Evolutionary conservation across 2,329 filamentous ascomycete genomes (phyloP).

Genomic region (Botryotinia calthae): DNA sequence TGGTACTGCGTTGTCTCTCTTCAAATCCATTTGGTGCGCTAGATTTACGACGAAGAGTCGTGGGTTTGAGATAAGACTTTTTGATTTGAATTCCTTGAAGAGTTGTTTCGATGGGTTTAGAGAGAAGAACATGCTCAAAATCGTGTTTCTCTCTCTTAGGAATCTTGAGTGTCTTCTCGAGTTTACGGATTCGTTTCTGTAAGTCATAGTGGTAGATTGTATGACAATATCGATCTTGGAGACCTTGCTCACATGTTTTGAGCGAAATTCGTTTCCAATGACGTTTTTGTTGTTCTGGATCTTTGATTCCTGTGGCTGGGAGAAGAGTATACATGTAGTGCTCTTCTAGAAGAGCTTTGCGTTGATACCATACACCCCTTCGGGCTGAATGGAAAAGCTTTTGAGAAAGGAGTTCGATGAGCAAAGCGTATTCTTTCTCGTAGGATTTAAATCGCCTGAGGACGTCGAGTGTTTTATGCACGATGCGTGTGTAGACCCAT

Average conservation of each 20-base stretch:
- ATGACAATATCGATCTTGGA: constrained; percentile 87
- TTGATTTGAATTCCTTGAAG: constrained; percentile 78
- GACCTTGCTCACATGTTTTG: constrained; percentile 77
- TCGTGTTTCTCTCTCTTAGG: constrained; percentile 87
- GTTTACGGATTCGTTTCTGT: constrained; percentile 87
- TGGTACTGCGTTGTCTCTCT: constrained; percentile 50
- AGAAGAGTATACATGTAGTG: constrained; percentile 77
- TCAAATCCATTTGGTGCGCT: constrained; percentile 23
- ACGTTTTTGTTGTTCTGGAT: constrained; percentile 66
- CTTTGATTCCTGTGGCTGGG: constrained; percentile 26
- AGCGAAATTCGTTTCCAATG: constrained; percentile 78
- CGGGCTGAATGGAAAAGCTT: constrained; percentile 80
- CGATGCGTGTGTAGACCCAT: constrained; percentile 89
- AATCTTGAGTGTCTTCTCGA: constrained; percentile 80
- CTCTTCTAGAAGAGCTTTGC: constrained; percentile 90
- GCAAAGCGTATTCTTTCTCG: constrained; percentile 68
- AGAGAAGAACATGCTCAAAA: constrained; percentile 80
- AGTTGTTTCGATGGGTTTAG: constrained; percentile 70
- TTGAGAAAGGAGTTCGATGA: constrained; percentile 75
- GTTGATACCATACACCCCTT: constrained; percentile 91
- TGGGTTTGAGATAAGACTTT: constrained; percentile 46
- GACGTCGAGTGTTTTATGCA: constrained; percentile 80
- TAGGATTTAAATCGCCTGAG: constrained; percentile 82
- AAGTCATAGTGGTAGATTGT: constrained; percentile 91
- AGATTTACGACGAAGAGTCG: constrained; percentile 21